These are phyloP conservation scores for Sicyos edulis DNA, from an alignment of 306 rosid species.

Conservation along the genomic window DNA sequence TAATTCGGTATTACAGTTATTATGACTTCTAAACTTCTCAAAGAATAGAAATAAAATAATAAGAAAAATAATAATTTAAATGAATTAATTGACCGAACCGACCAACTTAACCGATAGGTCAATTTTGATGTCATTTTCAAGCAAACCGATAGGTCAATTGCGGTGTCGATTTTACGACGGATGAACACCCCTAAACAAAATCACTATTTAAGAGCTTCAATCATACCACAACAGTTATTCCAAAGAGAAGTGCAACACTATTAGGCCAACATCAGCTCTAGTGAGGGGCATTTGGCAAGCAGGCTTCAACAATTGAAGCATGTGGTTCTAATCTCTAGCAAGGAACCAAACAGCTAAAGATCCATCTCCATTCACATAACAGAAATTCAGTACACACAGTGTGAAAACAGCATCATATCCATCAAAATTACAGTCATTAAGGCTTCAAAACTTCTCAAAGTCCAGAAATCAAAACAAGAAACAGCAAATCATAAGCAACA, in stretches of 20 bases:
- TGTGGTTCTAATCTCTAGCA: not conserved
- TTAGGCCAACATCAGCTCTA: not conserved
- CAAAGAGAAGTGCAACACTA: not conserved
- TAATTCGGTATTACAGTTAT: too few relatives aligned
- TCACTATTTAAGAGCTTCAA: not conserved
- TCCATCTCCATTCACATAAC: not conserved
- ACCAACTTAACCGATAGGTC: too few relatives aligned
- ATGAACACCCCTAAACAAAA: not conserved
- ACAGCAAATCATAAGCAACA: conserved; percentile 25
- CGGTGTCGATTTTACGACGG: too few relatives aligned
- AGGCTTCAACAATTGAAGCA: too few relatives aligned
- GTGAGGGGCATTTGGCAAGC: too few relatives aligned
- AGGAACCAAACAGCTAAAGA: not conserved
- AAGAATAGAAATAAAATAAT: too few relatives aligned
- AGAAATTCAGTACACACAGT: not conserved
- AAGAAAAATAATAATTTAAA: too few relatives aligned
- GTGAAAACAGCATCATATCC: not conserved
- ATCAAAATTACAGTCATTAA: not conserved
- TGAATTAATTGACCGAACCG: too few relatives aligned
- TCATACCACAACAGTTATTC: too few relatives aligned
- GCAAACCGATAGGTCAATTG: too few relatives aligned
- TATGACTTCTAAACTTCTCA: too few relatives aligned
- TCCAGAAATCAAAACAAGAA: not conserved
- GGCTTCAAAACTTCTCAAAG: not conserved
- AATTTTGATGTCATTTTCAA: too few relatives aligned